phyloP scores from a whole-genome alignment of 352 stramenopile genomes.

The Elongisporangium senticosum region DNA sequence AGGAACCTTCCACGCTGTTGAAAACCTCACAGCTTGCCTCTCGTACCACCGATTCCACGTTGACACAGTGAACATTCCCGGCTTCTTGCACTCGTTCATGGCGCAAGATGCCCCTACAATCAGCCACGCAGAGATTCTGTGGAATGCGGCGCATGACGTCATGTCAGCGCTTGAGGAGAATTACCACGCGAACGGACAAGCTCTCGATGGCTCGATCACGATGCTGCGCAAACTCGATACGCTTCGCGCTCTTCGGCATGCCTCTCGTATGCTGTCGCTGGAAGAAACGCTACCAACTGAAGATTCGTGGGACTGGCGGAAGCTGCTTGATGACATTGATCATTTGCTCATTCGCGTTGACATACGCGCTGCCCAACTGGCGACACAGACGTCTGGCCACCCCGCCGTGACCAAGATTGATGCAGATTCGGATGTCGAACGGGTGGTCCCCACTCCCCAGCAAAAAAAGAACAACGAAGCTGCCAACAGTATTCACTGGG shows the following conservation, averaged over 20 bases:
- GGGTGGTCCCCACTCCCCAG: neutral
- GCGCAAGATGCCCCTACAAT: constrained; percentile 88
- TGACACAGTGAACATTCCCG: constrained; percentile 87
- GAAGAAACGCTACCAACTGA: constrained; percentile 63
- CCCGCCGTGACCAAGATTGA: neutral
- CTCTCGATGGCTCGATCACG: constrained; percentile 26
- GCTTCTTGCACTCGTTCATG: constrained; percentile 87
- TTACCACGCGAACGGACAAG: constrained; percentile 48
- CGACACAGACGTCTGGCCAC: constrained; percentile 12
- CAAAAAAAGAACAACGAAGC: constrained; percentile 1
- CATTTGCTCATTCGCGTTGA: constrained; percentile 56
- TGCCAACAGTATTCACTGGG: constrained; percentile 47
- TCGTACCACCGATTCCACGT: constrained; percentile 94
- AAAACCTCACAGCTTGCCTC: constrained; percentile 91
- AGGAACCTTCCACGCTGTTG: constrained; percentile 88
- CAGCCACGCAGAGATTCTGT: constrained; percentile 90
- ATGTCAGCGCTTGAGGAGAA: constrained; percentile 84
- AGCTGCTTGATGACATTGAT: constrained; percentile 73
- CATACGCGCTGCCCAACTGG: constrained; percentile 27
- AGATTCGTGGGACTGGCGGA: constrained; percentile 76
- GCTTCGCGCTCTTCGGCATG: constrained; percentile 55
- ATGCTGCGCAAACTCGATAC: constrained; percentile 67
- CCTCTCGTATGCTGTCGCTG: constrained; percentile 52
- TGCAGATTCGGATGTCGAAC: constrained; percentile 2
- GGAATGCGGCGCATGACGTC: constrained; percentile 88